These are phyloP conservation scores for Thamnidium elegans DNA, from an alignment of 192 early-diverging fungal species.

Conservation along the genomic window DNA sequence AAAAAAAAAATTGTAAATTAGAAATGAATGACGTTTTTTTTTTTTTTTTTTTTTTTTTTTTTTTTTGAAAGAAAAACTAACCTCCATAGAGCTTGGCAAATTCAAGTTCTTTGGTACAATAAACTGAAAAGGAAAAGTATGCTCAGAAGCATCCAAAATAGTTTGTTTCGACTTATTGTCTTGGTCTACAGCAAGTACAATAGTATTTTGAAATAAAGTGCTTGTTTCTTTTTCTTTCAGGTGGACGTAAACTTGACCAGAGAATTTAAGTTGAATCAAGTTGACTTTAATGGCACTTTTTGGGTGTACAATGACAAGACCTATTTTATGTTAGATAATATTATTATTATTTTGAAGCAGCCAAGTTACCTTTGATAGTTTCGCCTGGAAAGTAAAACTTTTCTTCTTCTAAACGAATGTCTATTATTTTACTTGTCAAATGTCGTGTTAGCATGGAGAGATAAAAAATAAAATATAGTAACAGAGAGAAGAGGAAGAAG, in stretches of 20 bases:
- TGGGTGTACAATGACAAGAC: conserved; percentile 28
- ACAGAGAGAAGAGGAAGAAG: neutral
- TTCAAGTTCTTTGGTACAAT: conserved; percentile 29
- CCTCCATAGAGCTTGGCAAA: conserved; percentile 38
- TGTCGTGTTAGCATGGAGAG: conserved; percentile 12
- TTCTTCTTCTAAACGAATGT: conserved; percentile 35
- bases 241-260: conserved; percentile 25
- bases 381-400: conserved; percentile 42
- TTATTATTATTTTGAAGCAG: too few relatives aligned
- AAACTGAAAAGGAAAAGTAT: conserved; percentile 38
- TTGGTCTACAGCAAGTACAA: conserved; percentile 2
- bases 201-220: conserved; percentile 24
- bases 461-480: neutral
- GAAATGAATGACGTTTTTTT: neutral
- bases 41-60: neutral
- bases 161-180: conserved; percentile 3
- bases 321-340: too few relatives aligned
- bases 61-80: neutral
- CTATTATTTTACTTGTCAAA: conserved; percentile 19
- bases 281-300: conserved; percentile 31
- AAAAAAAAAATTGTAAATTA: conserved; percentile 2
- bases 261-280: conserved; percentile 29
- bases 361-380: conserved; percentile 30
- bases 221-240: conserved; percentile 33
- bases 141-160: conserved; percentile 25